Percentiles rank a stretch among this genome's conserved stretches.
These are phyloP conservation scores for Hirschioporus abietinus DNA, from an alignment of 768 basidiomycete species.

Conservation along the genomic window DNA sequence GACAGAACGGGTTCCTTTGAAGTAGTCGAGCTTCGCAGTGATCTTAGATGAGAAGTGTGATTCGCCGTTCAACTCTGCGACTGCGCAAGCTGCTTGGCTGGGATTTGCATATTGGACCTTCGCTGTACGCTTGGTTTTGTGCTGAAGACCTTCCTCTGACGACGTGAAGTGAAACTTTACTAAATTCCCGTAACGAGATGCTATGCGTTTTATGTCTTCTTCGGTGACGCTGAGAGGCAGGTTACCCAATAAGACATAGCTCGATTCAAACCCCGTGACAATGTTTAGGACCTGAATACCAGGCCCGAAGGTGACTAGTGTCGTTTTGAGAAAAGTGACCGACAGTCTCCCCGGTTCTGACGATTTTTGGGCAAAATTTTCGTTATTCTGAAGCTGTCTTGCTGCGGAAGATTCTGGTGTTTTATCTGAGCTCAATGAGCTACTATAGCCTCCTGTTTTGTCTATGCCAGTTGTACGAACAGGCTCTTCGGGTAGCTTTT, in stretches of 20 bases:
- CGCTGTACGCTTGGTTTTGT: constrained; percentile 26
- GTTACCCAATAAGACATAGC: constrained; percentile 50
- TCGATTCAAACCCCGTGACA: constrained; percentile 65
- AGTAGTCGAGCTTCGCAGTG: constrained; percentile 40
- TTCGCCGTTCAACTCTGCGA: constrained; percentile 42
- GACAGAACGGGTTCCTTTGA: constrained; percentile 25
- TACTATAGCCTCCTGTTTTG: neutral
- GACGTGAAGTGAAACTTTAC: constrained; percentile 25
- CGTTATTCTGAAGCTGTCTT: neutral
- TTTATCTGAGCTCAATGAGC: neutral
- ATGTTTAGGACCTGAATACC: constrained; percentile 59
- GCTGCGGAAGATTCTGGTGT: neutral
- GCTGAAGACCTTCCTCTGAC: neutral
- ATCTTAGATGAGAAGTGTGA: constrained; percentile 35
- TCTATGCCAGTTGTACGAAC: neutral
- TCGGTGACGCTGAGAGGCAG: constrained; percentile 35
- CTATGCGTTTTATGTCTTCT: constrained; percentile 30
- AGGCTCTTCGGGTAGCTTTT: neutral
- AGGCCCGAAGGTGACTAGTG: constrained; percentile 41
- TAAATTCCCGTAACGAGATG: constrained; percentile 45
- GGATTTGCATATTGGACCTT: constrained; percentile 45
- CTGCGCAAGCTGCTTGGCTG: constrained; percentile 49
- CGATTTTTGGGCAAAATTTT: neutral
- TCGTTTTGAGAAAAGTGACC: neutral
- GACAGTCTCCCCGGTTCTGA: neutral